These are phyloP conservation scores for Panus rudis DNA, from an alignment of 768 basidiomycete genomes.

Conservation along the genomic window DNA sequence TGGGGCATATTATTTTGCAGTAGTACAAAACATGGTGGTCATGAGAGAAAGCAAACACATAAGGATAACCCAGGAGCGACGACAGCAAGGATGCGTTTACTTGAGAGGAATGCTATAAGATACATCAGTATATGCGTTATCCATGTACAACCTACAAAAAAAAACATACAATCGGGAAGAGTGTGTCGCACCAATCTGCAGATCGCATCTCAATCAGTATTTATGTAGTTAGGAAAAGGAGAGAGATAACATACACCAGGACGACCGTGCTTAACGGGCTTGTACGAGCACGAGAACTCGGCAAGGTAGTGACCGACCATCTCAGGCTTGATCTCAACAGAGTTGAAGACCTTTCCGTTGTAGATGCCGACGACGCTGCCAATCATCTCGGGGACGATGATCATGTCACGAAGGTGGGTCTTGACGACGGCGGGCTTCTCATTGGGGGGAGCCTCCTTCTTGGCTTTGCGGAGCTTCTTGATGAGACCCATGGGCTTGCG, in stretches of 20 bases:
- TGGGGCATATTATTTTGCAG: constrained; percentile 32
- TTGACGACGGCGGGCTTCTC: constrained; percentile 99
- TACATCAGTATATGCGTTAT: constrained; percentile 8
- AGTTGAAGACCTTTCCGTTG: constrained; percentile 96
- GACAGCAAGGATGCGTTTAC: constrained; percentile 41
- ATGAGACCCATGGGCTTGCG: constrained; percentile 97
- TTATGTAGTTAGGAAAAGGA: neutral
- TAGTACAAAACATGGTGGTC: constrained; percentile 19
- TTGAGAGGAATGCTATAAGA: constrained; percentile 83
- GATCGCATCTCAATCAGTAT: neutral
- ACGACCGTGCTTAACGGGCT: constrained; percentile 99
- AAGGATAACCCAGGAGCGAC: constrained; percentile 18
- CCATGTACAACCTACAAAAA: neutral
- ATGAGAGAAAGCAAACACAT: constrained; percentile 15
- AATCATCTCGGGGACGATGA: constrained; percentile 99
- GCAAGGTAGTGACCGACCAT: constrained; percentile 99
- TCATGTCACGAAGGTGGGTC: constrained; percentile 99
- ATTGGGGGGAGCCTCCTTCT: constrained; percentile 98
- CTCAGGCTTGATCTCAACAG: constrained; percentile 99
- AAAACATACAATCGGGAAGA: constrained; percentile 69
- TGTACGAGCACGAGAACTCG: constrained; percentile 96
- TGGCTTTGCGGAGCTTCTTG: constrained; percentile 99
- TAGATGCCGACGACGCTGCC: constrained; percentile 97
- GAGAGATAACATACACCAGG: constrained; percentile 72
- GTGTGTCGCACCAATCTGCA: constrained; percentile 84